phyloP scores from a whole-genome alignment of 1,139 yeast genomes.

The Candida pseudoviswanathii region DNA sequence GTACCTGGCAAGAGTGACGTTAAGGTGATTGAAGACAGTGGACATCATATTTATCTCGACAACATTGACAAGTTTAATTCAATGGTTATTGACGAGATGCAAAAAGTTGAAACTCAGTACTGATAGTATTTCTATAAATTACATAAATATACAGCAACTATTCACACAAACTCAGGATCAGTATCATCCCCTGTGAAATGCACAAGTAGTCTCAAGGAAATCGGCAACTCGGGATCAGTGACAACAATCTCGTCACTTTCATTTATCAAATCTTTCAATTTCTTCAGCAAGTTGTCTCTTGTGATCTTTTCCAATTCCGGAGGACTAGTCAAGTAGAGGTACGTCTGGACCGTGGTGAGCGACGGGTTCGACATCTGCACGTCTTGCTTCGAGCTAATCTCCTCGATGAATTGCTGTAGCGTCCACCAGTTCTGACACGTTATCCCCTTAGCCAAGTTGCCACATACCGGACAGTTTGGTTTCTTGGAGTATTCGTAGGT shows the following conservation, averaged over 20 bases:
- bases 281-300: slow-evolving; percentile 42
- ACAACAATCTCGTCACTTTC: slow-evolving; percentile 55
- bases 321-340: slow-evolving; percentile 56
- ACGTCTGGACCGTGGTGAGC: slow-evolving; percentile 41
- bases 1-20: slow-evolving; percentile 37
- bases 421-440: slow-evolving; percentile 43
- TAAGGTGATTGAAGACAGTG: slow-evolving; percentile 52
- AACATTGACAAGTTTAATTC: slow-evolving; percentile 54
- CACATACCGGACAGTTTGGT: slow-evolving; percentile 76
- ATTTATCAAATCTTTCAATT: slow-evolving; percentile 39
- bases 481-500: slow-evolving; percentile 65
- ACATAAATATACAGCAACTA: background rate
- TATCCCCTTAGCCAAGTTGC: slow-evolving; percentile 42
- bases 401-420: slow-evolving; percentile 51
- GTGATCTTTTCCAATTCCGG: slow-evolving; percentile 52
- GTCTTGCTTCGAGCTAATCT: slow-evolving; percentile 31
- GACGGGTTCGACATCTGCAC: slow-evolving; percentile 54
- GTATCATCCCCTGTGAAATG: slow-evolving; percentile 26
- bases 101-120: slow-evolving; percentile 13
- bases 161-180: slow-evolving; percentile 15
- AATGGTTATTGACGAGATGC: slow-evolving; percentile 41
- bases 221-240: slow-evolving; percentile 60
- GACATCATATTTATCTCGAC: slow-evolving; percentile 75
- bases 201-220: slow-evolving; percentile 32
- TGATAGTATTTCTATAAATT: background rate